Percentiles rank a stretch among this genome's conserved stretches.
Evolutionary conservation across 805 yeast species (phyloP).

Genomic region (Suhomyces faveliae): DNA sequence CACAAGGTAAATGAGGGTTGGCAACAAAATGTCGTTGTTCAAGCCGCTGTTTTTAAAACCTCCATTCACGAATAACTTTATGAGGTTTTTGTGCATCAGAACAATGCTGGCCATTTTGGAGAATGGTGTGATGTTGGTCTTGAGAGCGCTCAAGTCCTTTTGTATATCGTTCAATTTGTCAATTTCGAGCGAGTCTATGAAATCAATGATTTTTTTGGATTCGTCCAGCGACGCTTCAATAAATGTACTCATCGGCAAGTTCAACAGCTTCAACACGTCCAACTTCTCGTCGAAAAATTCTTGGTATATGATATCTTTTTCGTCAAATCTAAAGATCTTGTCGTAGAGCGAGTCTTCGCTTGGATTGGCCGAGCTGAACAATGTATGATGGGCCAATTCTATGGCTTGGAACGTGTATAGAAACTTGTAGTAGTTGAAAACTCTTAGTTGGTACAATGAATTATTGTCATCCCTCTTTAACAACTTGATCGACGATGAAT

Average conservation of each 20-base stretch:
- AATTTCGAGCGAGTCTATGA: constrained; percentile 17
- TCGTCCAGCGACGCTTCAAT: constrained; percentile 19
- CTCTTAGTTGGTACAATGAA: constrained; percentile 39
- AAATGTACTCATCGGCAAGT: constrained; percentile 30
- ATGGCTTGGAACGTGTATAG: constrained; percentile 31
- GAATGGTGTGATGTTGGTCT: constrained; percentile 28
- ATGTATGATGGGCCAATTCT: constrained; percentile 31
- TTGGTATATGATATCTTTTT: constrained; percentile 36
- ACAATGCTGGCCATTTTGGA: constrained; percentile 31
- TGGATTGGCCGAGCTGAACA: constrained; percentile 26
- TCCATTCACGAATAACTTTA: constrained; percentile 13
- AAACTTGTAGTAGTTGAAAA: constrained; percentile 42
- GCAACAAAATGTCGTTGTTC: constrained; percentile 41
- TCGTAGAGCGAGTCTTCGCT: constrained; percentile 37
- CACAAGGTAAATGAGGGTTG: constrained; percentile 36
- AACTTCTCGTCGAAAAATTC: constrained; percentile 36
- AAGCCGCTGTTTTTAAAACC: constrained; percentile 24
- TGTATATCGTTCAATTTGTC: constrained; percentile 19
- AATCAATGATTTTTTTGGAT: constrained; percentile 8
- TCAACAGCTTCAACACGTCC: constrained; percentile 21
- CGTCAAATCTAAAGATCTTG: constrained; percentile 39
- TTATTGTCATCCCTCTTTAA: constrained; percentile 35
- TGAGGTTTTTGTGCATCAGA: constrained; percentile 31
- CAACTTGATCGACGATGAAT: constrained; percentile 34
- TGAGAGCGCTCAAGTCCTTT: constrained; percentile 17